Evolutionary conservation across 352 stramenopile genomes (phyloP).

Genomic region (Globisporangium ultimum): DNA sequence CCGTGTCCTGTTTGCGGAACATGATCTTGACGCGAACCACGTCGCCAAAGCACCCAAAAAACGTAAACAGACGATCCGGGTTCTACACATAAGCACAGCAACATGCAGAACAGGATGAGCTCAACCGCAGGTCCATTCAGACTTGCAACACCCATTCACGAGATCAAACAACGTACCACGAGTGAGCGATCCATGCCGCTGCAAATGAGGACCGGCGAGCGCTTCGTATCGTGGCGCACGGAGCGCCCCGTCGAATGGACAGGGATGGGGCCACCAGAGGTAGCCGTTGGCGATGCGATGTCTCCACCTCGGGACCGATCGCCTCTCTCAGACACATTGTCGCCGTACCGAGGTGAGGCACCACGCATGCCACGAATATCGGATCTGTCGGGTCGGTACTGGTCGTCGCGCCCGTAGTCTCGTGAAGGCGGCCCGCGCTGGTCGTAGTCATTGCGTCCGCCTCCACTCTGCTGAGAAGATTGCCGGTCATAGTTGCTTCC

Average conservation of each 20-base stretch:
- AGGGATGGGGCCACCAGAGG: slow-evolving; percentile 25
- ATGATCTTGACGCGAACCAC: slow-evolving; percentile 85
- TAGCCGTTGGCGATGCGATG: slow-evolving; percentile 2
- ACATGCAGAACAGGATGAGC: not conserved
- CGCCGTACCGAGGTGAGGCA: slow-evolving; percentile 1
- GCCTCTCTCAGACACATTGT: not conserved
- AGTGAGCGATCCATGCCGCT: slow-evolving; percentile 74
- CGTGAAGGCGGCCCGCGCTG: not conserved
- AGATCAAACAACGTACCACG: slow-evolving; percentile 33
- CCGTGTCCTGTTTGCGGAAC: slow-evolving; percentile 82
- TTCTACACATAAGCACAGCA: slow-evolving; percentile 27
- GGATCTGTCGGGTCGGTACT: slow-evolving; percentile 6
- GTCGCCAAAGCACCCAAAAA: slow-evolving; percentile 84
- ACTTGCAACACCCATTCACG: too few species aligned
- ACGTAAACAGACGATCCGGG: slow-evolving; percentile 66
- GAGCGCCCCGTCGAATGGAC: slow-evolving; percentile 61
- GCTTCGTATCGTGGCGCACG: slow-evolving; percentile 48
- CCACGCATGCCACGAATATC: slow-evolving; percentile 1
- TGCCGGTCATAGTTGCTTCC: slow-evolving; percentile 6
- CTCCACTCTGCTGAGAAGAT: not conserved
- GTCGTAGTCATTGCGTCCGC: not conserved
- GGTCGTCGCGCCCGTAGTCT: slow-evolving; percentile 15
- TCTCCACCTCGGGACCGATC: slow-evolving; percentile 18
- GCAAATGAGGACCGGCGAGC: slow-evolving; percentile 76
- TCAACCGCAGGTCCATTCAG: not conserved